These are phyloP conservation scores for Parathielavia hyrcaniae DNA, from an alignment of 495 filamentous ascomycete genomes.

Conservation along the genomic window DNA sequence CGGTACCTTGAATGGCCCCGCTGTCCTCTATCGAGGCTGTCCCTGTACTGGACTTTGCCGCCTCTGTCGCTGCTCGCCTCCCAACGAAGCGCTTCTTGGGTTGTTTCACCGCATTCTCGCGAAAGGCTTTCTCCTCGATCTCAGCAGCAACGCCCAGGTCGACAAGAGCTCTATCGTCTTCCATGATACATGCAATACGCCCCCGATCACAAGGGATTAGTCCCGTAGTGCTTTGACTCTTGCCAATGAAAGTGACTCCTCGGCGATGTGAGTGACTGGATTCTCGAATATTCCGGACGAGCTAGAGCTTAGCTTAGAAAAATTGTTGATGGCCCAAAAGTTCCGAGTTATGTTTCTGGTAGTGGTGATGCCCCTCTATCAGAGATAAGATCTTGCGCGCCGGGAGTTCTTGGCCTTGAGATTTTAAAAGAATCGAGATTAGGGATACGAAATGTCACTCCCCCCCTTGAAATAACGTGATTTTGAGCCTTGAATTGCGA, in stretches of 20 bases:
- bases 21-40: conserved; percentile 55
- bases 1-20: conserved; percentile 55
- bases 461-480: too few relatives aligned
- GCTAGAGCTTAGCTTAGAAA: too few relatives aligned
- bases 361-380: too few relatives aligned
- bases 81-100: conserved; percentile 81
- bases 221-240: too few relatives aligned
- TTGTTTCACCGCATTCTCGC: conserved; percentile 39
- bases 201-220: neutral
- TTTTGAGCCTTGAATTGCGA: too few relatives aligned
- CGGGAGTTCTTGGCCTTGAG: too few relatives aligned
- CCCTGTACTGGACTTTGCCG: conserved; percentile 46
- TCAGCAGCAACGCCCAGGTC: conserved; percentile 51
- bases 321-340: too few relatives aligned
- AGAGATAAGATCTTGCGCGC: neutral
- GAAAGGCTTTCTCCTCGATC: conserved; percentile 43
- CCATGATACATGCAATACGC: conserved; percentile 34
- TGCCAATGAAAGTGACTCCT: neutral
- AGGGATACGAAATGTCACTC: too few relatives aligned
- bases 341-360: too few relatives aligned
- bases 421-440: too few relatives aligned
- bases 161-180: conserved; percentile 47
- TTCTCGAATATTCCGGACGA: too few relatives aligned
- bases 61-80: conserved; percentile 47
- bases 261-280: too few relatives aligned